phyloP scores from a whole-genome alignment of 139 green algal genomes.

The Prasinococcaceae sp. region DNA sequence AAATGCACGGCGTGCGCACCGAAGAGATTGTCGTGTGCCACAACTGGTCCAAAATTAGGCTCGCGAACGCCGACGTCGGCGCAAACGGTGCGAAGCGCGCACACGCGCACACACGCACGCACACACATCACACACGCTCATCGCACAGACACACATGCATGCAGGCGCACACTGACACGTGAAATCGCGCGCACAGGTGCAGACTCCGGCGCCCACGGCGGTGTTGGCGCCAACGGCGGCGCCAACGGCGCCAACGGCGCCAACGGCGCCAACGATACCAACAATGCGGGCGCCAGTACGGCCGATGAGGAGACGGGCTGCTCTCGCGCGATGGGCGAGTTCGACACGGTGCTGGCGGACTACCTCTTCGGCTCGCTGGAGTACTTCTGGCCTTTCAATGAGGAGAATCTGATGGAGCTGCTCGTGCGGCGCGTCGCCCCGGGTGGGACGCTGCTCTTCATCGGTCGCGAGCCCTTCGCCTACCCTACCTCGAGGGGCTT shows the following conservation, averaged over 20 bases:
- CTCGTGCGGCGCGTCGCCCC: too few relatives aligned
- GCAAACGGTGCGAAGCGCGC: not conserved
- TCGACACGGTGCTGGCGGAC: too few relatives aligned
- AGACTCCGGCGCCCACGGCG: not conserved
- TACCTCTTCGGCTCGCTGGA: too few relatives aligned
- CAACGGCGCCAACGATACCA: not conserved
- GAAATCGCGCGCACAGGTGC: not conserved
- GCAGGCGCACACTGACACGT: not conserved
- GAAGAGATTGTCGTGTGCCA: not conserved
- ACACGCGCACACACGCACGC: too few relatives aligned
- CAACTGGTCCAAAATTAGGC: not conserved
- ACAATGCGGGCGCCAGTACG: not conserved
- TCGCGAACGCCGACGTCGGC: not conserved
- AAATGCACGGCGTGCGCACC: not conserved
- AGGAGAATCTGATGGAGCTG: not conserved
- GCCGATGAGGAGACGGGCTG: not conserved
- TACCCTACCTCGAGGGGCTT: too few relatives aligned
- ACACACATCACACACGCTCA: not conserved
- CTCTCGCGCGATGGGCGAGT: not conserved
- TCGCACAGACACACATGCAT: not conserved
- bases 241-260: not conserved
- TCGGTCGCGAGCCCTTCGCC: too few relatives aligned
- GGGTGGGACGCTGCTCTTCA: too few relatives aligned
- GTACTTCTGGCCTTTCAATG: too few relatives aligned
- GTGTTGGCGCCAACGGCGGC: not conserved